Evolutionary conservation across 2,329 filamentous ascomycete species (phyloP), one percentile per base, ranked within the genome.

Genomic region (Monosporascus sp.): DNA sequence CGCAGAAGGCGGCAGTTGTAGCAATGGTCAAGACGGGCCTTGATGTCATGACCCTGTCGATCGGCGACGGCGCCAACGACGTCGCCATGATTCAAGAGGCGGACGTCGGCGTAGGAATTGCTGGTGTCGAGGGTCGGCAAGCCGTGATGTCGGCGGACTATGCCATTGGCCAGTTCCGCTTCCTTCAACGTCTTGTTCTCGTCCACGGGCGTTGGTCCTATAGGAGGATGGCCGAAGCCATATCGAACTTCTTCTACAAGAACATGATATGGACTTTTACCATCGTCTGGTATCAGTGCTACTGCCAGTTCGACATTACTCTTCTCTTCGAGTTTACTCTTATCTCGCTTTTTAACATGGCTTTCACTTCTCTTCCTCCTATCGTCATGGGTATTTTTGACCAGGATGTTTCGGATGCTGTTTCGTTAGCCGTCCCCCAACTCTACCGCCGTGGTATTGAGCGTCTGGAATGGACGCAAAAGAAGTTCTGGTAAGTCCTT

Each of bases 181-280:
- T 89, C 74, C 77, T 97, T 50, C 87, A 91, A 63, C 80, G 92
- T 52, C 78, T 97, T 56, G 82, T 97, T 31, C 81, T 97, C 20
- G 91, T 97, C 5, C 92, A 97, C 68, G 92, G 92, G 54, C 84
- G 92, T 54, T 97, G 92, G 90, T 96, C 91, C n/a, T 99, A 99
- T 74, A 84, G 93, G 51, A 85, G 94, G 63, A 76, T 99, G 69
- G 91, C 88, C 31, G 94, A 99, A 75, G 89, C 87, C 47, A 97
- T 95, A 65, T 91, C 91, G 70, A 99, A 99, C 71, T 99, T 99
- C 80, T 99, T 99, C 78, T 99, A 97, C 84, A 99, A 99, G 87
- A 99, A 97, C 76, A 88, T 99, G 72, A 88, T 97, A 50, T 99
- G 94, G 94, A 94, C 91, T 1, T 93, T 97, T 67, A 83, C 88